A percentile compares a stretch with the other conserved stretches of the same genome.
Conservation (phyloP, 441 rosid species). For the Gossypium davidsonii region DNA sequence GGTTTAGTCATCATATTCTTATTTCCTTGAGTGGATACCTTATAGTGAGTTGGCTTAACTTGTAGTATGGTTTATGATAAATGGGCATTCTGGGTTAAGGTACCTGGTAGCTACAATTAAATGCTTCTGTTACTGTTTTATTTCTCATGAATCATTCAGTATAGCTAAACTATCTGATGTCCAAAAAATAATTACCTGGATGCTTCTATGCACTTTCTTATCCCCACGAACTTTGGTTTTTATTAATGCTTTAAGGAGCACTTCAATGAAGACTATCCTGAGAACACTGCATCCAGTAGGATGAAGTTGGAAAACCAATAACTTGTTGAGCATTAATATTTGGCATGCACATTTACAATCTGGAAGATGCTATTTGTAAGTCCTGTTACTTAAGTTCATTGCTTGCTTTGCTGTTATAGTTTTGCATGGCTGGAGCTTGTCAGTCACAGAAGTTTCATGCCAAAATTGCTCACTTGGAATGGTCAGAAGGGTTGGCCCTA, state of each 20-base stretch:
- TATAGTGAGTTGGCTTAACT: background rate
- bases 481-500: constrained; percentile 95
- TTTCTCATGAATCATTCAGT: background rate
- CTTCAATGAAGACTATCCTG: background rate
- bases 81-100: background rate
- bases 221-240: background rate
- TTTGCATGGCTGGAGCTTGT: constrained; percentile 98
- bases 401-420: constrained; percentile 41
- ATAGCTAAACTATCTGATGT: background rate
- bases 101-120: background rate
- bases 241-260: background rate
- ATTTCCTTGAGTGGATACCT: background rate
- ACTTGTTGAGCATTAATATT: constrained; percentile 3
- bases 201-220: background rate
- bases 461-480: constrained; percentile 80
- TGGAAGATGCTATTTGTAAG: background rate
- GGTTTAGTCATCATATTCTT: background rate
- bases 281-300: background rate
- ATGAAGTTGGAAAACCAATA: background rate
- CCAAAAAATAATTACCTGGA: background rate
- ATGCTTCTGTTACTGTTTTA: background rate
- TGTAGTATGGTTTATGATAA: background rate
- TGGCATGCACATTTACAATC: constrained; percentile 1
- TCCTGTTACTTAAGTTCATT: background rate
- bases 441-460: constrained; percentile 98